phyloP scores from a whole-genome alignment of 192 early-diverging fungal species.

The Jimgerdemannia lactiflua region DNA sequence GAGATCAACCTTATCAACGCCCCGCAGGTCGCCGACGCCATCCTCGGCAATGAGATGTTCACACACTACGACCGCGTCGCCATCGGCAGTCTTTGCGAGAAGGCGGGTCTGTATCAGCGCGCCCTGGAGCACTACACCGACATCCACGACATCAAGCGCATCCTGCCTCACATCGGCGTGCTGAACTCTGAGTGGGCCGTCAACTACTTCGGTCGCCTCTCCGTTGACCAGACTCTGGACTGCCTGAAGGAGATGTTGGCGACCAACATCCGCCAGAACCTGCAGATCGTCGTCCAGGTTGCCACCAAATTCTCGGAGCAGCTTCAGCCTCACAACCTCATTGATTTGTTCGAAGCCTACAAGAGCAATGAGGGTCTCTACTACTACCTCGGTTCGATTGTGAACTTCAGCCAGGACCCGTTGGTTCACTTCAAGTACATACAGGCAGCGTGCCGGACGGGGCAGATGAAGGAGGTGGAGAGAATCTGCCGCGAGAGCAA shows the following conservation, averaged over 20 bases:
- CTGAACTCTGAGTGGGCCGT: slow-evolving; percentile 91
- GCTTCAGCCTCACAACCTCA: slow-evolving; percentile 82
- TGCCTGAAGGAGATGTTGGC: slow-evolving; percentile 93
- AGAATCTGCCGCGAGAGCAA: slow-evolving; percentile 95
- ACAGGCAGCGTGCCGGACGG: slow-evolving; percentile 89
- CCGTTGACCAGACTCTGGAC: slow-evolving; percentile 95
- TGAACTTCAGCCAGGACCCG: slow-evolving; percentile 92
- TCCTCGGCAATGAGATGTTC: slow-evolving; percentile 94
- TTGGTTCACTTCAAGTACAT: slow-evolving; percentile 99
- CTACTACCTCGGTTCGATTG: slow-evolving; percentile 95
- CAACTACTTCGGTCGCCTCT: slow-evolving; percentile 92
- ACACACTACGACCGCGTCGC: slow-evolving; percentile 92
- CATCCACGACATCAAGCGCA: slow-evolving; percentile 94
- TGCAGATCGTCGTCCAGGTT: slow-evolving; percentile 93
- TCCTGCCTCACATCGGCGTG: slow-evolving; percentile 84
- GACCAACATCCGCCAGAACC: slow-evolving; percentile 90
- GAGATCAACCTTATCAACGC: slow-evolving; percentile 98
- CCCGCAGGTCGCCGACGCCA: slow-evolving; percentile 98
- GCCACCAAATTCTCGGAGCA: slow-evolving; percentile 98
- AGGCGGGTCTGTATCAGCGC: slow-evolving; percentile 95
- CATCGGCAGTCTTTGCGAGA: slow-evolving; percentile 93
- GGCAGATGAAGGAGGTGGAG: slow-evolving; percentile 97
- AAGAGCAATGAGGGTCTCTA: slow-evolving; percentile 95
- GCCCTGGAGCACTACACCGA: slow-evolving; percentile 97
- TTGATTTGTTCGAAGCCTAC: slow-evolving; percentile 88